Evolutionary conservation across 179 eudicot species (phyloP), one percentile per base, ranked within the genome.

Genomic region (Camellia oleifera): DNA sequence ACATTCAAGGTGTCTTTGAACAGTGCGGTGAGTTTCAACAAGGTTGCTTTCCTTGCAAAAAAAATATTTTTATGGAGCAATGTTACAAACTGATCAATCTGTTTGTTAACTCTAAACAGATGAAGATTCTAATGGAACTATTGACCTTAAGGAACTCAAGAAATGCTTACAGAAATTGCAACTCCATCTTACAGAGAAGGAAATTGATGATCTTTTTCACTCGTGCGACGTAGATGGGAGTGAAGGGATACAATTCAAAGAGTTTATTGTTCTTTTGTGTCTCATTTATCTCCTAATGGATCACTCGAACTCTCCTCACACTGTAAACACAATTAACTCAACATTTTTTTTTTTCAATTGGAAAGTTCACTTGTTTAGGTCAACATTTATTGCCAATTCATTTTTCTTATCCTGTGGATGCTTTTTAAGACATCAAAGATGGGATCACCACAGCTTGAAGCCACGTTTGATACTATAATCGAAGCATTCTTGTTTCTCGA

Each of bases 401-500:
- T 73, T 57, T 1, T 32, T 80, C 61, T 61, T 78, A 66, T 65
- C 1, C 20, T 58, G 7, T 10, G 32, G 20, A 6, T 68, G 40
- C 73, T 76, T n/a, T 46, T 83, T 76, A 84, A 88, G 92, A 81
- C 80, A 44, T 80, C 84, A 54, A 81, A 82, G 40, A 32, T 1
- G 40, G 40, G 40, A 32, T 32, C 40, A 2, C 75, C 86, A 6
- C 81, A 87, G 80, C 83, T 87, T 32, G 90, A 88, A 85, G 84
- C 88, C 7, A 90, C 92, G 68, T 92, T 91, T 72, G 88, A 90
- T 72, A 79, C 81, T 7, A 83, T 93, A 48, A 79, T 91, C 17
- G 88, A 90, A 80, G 91, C 91, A 69, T 91, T 91, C 82, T 78
- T 87, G 82, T 90, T 83, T 72, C 86, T 90, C 75, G 94, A 93